Conservation (phyloP, 768 basidiomycete species). For the Russula griseocarnosa region DNA sequence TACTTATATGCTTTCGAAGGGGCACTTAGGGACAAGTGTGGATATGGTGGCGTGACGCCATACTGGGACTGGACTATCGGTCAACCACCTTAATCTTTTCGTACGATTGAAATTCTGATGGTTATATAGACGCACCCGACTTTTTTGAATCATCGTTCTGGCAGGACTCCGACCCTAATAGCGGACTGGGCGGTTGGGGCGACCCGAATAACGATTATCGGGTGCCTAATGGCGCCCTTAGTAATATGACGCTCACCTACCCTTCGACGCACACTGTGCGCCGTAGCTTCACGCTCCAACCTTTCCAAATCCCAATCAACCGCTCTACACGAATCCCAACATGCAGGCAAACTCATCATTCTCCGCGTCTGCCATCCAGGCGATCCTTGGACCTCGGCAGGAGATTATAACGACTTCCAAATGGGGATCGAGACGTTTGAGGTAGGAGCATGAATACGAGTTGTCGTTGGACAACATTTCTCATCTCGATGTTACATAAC, state of each 20-base stretch:
- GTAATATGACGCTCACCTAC: conserved; percentile 32
- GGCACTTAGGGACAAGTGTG: conserved; percentile 30
- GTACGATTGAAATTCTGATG: neutral
- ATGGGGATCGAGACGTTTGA: conserved; percentile 32
- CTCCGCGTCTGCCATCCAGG: conserved; percentile 29
- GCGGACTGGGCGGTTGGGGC: conserved; percentile 34
- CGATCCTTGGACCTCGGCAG: conserved; percentile 32
- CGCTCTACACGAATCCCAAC: conserved; percentile 29
- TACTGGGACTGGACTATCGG: conserved; percentile 36
- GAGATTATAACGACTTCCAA: conserved; percentile 37
- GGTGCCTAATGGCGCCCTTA: conserved; percentile 34
- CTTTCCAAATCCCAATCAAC: conserved; percentile 28
- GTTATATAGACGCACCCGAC: conserved; percentile 29
- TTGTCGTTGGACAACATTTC: neutral
- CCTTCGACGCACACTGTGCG: conserved; percentile 36
- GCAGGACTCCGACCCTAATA: conserved; percentile 27
- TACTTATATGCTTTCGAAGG: conserved; percentile 29
- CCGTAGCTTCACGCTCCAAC: conserved; percentile 36
- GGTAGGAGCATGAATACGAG: conserved; percentile 22
- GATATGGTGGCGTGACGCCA: conserved; percentile 29
- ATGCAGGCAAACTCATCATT: conserved; percentile 33
- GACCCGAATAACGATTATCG: conserved; percentile 28
- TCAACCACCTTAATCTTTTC: neutral
- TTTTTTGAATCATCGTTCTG: conserved; percentile 30
- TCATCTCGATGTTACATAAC: neutral